Evolutionary conservation across 2,329 filamentous ascomycete genomes (phyloP), one percentile per base, ranked within the genome.

Genomic region (Mycogone perniciosa): DNA sequence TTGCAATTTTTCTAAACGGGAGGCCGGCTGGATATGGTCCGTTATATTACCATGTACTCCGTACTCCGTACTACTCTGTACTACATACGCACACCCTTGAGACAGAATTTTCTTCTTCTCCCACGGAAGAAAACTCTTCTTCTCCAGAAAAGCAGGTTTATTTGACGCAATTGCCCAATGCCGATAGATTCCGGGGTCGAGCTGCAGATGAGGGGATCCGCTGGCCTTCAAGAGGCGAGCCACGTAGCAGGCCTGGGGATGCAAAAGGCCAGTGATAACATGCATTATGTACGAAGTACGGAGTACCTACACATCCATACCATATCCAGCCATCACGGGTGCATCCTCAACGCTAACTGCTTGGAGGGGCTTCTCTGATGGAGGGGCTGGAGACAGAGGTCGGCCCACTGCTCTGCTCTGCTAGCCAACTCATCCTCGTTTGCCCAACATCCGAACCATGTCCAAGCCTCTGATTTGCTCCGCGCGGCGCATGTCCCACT

Each of bases 211-310:
- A 59, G 57, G 56, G 58, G 56, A 51, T 51, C 59, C 56, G 55
- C 56, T 59, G 59, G 55, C 57, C 59, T 59, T 57, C 54, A 41
- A 58, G 57, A 64, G 55, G 56, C 60, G 61, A 62, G 65, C 65
- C 65, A 67, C 64, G 64, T 67, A 66, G 65, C 64, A 66, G 57
- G 52, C 51, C 56, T 59, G 59, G 56, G 55, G 58, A 60, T 59
- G 54, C 57, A 61, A 61, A 20, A 20, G 20, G 59, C 59, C 60
- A 61, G 52, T 46, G 43, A 38, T 46, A 31, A 31, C 46, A 34
- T 46, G 49, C 47, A 20, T 20, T 20, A 20, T 20, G 20, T 20
- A 20, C 20, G 20, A 20, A 20, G 20, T 20, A 20, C 20, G 20
- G 3, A 20, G 20, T 20, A 20, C 20, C 20, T 20, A 20, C 20